phyloP scores from a whole-genome alignment of 2,329 filamentous ascomycete genomes.

The Penicillium sp. region DNA sequence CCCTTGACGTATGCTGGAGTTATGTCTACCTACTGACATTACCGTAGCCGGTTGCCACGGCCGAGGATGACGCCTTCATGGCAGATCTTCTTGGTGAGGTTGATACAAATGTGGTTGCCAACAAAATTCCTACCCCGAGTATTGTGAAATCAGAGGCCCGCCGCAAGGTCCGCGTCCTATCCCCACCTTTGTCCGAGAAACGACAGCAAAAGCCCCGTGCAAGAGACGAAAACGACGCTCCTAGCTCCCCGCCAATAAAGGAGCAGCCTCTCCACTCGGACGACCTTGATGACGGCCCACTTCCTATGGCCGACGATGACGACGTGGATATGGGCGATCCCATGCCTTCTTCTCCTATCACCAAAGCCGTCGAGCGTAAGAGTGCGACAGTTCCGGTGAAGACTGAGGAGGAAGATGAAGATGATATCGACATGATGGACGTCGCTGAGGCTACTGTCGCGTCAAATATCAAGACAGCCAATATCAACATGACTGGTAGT shows the following conservation, averaged over 20 bases:
- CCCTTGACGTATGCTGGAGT: conserved; percentile 33
- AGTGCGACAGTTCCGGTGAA: conserved; percentile 52
- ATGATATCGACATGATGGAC: conserved; percentile 82
- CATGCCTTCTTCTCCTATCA: conserved; percentile 80
- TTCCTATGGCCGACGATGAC: conserved; percentile 63
- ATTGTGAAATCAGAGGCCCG: conserved; percentile 71
- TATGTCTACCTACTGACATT: not conserved
- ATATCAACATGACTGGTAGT: conserved; percentile 80
- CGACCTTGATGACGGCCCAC: conserved; percentile 56
- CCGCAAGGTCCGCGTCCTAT: conserved; percentile 75
- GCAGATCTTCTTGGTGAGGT: conserved; percentile 81
- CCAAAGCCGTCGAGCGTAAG: conserved; percentile 74
- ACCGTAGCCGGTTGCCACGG: conserved; percentile 65
- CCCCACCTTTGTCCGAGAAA: conserved; percentile 64
- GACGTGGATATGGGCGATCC: conserved; percentile 83
- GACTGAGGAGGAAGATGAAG: conserved; percentile 66
- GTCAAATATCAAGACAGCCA: conserved; percentile 61
- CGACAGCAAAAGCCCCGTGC: conserved; percentile 50
- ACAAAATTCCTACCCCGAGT: conserved; percentile 57
- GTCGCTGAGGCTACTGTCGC: conserved; percentile 72
- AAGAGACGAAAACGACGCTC: conserved; percentile 43
- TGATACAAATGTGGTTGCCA: conserved; percentile 68
- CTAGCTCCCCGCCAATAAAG: conserved; percentile 42
- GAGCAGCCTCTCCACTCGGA: conserved; percentile 43
- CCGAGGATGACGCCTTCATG: conserved; percentile 87